Conservation (phyloP, 2,329 filamentous ascomycete species). For the Alternaria burnsii region DNA sequence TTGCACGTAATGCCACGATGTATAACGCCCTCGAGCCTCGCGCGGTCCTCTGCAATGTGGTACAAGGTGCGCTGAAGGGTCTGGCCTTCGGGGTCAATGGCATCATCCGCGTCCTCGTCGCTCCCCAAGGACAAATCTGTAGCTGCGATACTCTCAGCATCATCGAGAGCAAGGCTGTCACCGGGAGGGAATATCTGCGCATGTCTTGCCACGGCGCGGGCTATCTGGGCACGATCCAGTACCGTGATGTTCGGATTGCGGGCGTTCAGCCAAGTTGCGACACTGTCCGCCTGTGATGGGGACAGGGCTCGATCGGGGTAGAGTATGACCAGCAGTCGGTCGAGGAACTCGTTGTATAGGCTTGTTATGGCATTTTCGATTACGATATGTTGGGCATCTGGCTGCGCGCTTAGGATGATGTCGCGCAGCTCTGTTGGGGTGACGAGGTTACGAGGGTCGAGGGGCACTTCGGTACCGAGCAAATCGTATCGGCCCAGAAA, state of each 20-base stretch:
- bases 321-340: constrained; percentile 35
- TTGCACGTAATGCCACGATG: constrained; percentile 95
- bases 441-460: constrained; percentile 36
- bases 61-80: constrained; percentile 88
- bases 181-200: constrained; percentile 20
- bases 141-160: constrained; percentile 42
- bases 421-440: constrained; percentile 30
- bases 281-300: constrained; percentile 26
- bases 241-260: constrained; percentile 22
- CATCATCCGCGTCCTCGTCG: constrained; percentile 49
- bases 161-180: constrained; percentile 21
- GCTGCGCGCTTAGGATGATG: constrained; percentile 28
- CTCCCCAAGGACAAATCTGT: constrained; percentile 43
- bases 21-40: constrained; percentile 77
- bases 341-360: constrained; percentile 43
- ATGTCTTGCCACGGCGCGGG: constrained; percentile 36
- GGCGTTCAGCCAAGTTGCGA: constrained; percentile 29
- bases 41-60: constrained; percentile 92
- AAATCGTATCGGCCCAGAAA: constrained; percentile 39
- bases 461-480: constrained; percentile 33
- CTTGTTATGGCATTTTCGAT: constrained; percentile 32
- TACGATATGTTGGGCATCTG: constrained; percentile 27
- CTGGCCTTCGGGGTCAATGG: constrained; percentile 65
- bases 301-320: constrained; percentile 33
- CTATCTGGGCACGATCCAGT: constrained; percentile 13